A percentile compares a stretch with the other conserved stretches of the same genome.
phyloP scores from a whole-genome alignment of 805 yeast species.

The Lachancea nothofagi region DNA sequence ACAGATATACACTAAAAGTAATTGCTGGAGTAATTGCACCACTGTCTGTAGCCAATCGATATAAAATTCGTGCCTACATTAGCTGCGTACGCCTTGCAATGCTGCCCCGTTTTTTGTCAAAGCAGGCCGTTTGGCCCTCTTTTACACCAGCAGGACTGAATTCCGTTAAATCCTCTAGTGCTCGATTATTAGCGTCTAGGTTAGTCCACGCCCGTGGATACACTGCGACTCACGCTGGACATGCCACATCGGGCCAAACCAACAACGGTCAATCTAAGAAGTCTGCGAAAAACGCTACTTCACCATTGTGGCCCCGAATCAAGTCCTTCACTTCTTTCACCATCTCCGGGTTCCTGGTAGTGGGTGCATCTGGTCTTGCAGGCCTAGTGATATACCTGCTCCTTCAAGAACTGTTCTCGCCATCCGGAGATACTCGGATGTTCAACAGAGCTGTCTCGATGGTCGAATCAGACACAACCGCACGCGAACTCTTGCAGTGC shows the following conservation, averaged over 20 bases:
- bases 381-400: conserved; percentile 66
- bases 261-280: background rate
- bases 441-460: conserved; percentile 80
- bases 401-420: conserved; percentile 74
- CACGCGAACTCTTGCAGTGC: conserved; percentile 53
- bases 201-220: background rate
- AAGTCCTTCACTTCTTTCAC: conserved; percentile 58
- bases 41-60: background rate
- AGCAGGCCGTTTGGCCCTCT: background rate
- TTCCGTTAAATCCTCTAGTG: too few relatives aligned
- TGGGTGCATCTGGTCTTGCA: conserved; percentile 66
- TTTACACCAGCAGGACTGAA: background rate
- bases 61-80: background rate
- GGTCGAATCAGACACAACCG: conserved; percentile 60
- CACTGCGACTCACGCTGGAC: background rate
- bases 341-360: conserved; percentile 53
- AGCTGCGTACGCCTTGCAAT: background rate
- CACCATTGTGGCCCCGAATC: conserved; percentile 41
- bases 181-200: background rate
- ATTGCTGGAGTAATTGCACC: background rate
- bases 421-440: conserved; percentile 86
- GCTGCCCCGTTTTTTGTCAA: background rate
- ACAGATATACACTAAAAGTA: too few relatives aligned
- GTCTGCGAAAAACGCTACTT: conserved; percentile 25
- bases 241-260: conserved; percentile 1